Evolutionary conservation across 2,329 filamentous ascomycete species (phyloP).

Genomic region (Ophiostoma sp.): DNA sequence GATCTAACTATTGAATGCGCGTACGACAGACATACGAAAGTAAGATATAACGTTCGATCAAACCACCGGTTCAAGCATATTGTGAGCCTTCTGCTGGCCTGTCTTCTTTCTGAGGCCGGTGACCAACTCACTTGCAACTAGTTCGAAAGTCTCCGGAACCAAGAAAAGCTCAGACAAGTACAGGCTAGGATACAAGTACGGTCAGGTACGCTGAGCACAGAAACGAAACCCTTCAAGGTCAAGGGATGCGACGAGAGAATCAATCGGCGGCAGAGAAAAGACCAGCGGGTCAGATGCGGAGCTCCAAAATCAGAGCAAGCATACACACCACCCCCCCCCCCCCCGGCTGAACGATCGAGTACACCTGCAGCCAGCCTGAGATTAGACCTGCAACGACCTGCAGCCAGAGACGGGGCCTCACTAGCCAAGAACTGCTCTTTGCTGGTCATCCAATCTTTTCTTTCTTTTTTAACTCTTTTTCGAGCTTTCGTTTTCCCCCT

Average conservation of each 20-base stretch:
- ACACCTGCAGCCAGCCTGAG: constrained; percentile 12
- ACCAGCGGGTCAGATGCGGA: not conserved
- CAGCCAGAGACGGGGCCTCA: constrained; percentile 9
- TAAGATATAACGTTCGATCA: not conserved
- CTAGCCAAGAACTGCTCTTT: constrained; percentile 20
- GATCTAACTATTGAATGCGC: no score
- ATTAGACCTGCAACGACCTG: constrained; percentile 23
- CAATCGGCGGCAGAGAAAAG: not conserved
- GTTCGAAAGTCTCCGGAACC: not conserved
- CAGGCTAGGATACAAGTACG: not conserved
- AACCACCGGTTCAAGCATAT: not conserved
- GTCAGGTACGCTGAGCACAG: not conserved
- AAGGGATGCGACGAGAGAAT: not conserved
- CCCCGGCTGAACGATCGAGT: constrained; percentile 6
- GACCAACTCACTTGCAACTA: not conserved
- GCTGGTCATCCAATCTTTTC: not conserved
- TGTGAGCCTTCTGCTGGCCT: not conserved
- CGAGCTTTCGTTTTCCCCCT: not conserved
- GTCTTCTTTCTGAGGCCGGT: not conserved
- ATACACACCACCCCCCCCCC: no score
- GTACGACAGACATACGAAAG: no score
- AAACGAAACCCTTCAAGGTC: not conserved
- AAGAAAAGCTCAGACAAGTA: not conserved
- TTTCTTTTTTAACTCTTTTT: constrained; percentile 1
- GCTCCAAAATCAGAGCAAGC: not conserved